A percentile compares a stretch with the other conserved stretches of the same genome.
These are phyloP conservation scores for Pseudocercospora eumusae DNA, from an alignment of 2,329 filamentous ascomycete genomes.

Conservation along the genomic window DNA sequence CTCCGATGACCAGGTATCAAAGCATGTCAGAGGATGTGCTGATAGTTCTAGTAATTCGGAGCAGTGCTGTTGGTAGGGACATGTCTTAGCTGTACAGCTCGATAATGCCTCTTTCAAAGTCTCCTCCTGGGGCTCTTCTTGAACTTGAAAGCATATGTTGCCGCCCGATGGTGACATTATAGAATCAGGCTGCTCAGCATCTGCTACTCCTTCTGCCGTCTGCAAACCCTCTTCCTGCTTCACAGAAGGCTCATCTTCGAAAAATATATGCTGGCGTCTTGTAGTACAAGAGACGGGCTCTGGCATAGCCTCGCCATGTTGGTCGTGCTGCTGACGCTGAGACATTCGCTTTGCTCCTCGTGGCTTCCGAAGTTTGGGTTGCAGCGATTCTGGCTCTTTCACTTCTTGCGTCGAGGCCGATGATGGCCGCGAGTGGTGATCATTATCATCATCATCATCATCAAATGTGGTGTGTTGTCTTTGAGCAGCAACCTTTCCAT, in stretches of 20 bases:
- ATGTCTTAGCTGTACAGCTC: background rate
- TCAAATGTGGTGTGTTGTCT: slow-evolving; percentile 20
- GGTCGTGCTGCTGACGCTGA: background rate
- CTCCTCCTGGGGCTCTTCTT: background rate
- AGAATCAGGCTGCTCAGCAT: background rate
- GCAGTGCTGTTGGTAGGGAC: slow-evolving; percentile 34
- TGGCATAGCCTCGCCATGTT: background rate
- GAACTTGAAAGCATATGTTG: background rate
- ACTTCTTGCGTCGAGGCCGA: background rate
- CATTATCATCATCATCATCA: slow-evolving; percentile 14
- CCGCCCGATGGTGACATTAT: background rate
- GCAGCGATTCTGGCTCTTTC: background rate
- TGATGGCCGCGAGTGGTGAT: background rate
- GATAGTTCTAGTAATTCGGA: slow-evolving; percentile 35
- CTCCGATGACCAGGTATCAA: slow-evolving; percentile 46
- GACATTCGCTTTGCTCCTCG: background rate
- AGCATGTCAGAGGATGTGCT: slow-evolving; percentile 40
- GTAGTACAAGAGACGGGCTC: background rate
- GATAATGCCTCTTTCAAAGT: background rate
- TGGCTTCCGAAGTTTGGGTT: background rate
- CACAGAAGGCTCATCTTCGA: background rate
- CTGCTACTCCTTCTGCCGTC: background rate
- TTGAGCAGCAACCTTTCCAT: slow-evolving; percentile 12
- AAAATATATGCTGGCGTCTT: background rate
- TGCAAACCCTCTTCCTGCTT: background rate